Evolutionary conservation across 1,139 yeast species (phyloP).

Genomic region (Geotrichum aggregatum): DNA sequence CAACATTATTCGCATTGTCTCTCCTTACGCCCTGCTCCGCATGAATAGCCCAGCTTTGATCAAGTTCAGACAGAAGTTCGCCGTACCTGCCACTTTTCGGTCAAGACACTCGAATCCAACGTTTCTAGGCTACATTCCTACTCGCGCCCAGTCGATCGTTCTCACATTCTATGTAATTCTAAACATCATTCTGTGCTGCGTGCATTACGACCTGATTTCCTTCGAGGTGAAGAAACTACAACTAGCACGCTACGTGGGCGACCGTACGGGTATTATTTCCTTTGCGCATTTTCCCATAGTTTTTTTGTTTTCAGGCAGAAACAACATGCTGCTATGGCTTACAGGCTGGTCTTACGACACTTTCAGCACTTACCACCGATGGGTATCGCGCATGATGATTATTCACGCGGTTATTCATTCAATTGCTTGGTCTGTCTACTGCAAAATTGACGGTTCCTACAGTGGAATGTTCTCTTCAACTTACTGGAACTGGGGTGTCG

Average conservation of each 20-base stretch:
- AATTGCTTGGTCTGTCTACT: conserved; percentile 27
- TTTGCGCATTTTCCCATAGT: conserved; percentile 51
- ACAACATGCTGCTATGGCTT: conserved; percentile 51
- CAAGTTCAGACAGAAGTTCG: conserved; percentile 30
- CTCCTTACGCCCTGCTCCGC: conserved; percentile 14
- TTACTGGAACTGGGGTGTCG: conserved; percentile 42
- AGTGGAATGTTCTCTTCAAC: conserved; percentile 36
- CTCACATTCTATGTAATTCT: conserved; percentile 31
- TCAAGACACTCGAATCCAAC: conserved; percentile 33
- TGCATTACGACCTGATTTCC: conserved; percentile 22
- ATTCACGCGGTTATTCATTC: conserved; percentile 45
- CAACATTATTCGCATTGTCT: conserved; percentile 20
- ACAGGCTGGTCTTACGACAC: conserved; percentile 62
- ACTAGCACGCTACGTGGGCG: conserved; percentile 42
- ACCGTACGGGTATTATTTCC: conserved; percentile 53
- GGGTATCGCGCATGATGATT: conserved; percentile 54
- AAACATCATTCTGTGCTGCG: conserved; percentile 29
- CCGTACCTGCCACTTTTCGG: conserved; percentile 36
- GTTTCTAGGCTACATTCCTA: conserved; percentile 31
- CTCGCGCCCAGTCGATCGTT: conserved; percentile 33
- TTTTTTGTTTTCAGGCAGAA: conserved; percentile 58
- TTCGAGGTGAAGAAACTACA: conserved; percentile 20
- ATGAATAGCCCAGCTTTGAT: conserved; percentile 18
- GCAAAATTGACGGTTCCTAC: conserved; percentile 34
- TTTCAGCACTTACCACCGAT: conserved; percentile 55